phyloP scores from a whole-genome alignment of 2,329 filamentous ascomycete species.

The Penicillium sp. region DNA sequence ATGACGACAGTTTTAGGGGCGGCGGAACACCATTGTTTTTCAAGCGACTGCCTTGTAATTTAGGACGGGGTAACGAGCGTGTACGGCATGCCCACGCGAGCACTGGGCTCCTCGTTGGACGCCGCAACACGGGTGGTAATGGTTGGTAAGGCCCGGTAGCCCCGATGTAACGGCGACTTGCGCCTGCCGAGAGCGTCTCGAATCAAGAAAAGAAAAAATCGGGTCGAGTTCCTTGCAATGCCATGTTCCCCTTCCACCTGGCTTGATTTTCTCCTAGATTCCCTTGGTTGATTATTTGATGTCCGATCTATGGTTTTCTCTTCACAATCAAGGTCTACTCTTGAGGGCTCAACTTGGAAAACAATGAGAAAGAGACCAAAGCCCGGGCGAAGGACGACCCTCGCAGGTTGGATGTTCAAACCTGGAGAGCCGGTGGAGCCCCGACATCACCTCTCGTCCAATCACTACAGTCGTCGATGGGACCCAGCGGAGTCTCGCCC shows the following conservation, averaged over 20 bases:
- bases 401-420: constrained; percentile 3
- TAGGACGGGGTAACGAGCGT: constrained; percentile 10
- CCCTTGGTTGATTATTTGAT: too few species aligned
- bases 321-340: too few species aligned
- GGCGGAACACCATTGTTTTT: constrained; percentile 18
- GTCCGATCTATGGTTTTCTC: too few species aligned
- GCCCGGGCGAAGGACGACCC: constrained; percentile 1
- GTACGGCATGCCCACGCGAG: not conserved
- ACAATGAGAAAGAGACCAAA: too few species aligned
- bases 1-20: constrained; percentile 36
- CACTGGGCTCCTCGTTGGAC: not conserved
- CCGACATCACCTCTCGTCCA: not conserved
- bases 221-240: too few species aligned
- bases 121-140: not conserved
- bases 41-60: constrained; percentile 1
- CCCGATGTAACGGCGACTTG: too few species aligned
- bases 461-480: not conserved
- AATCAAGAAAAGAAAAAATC: not conserved
- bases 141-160: too few species aligned
- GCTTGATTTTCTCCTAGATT: too few species aligned
- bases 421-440: constrained; percentile 5
- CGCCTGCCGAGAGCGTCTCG: not conserved
- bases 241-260: too few species aligned
- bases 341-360: too few species aligned
- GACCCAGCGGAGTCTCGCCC: constrained; percentile 1